Evolutionary conservation across 1,284 basidiomycete genomes (phyloP), one percentile per base, ranked within the genome.

Genomic region (Cerrena zonata): DNA sequence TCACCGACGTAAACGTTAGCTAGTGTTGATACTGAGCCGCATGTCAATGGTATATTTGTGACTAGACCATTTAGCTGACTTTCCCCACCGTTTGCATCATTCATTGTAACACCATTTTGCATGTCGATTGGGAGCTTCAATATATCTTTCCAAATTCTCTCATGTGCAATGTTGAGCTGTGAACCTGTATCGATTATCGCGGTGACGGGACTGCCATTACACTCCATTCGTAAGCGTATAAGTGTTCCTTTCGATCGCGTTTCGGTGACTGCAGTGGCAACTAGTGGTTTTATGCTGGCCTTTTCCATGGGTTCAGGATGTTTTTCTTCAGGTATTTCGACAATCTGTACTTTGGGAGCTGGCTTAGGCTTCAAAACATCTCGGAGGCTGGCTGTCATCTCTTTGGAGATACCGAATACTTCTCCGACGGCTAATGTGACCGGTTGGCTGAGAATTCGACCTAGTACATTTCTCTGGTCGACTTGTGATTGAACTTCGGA

Each of bases 131-230:
- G 58, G 23, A 50, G 10, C 13, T 40, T n/a, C 5, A 51, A 37
- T 2, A 10, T 21, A 13, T 47, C 25, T 4, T 49, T 10, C 23
- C 39, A 49, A 4, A 49, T 30, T 2, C 44, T 43, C 23, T 51
- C 22, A 4, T 49, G 49, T 1, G 59, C 52, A 12, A 65, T 45
- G 48, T 64, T 63, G 2, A 64, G 25, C 34, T 62, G 51, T 19
- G 61, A 62, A 25, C 61, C 59, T 2, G 59, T 60, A 40, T 61
- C 61, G 42, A 65, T 55, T 4, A 65, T 58, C 1, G 56, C 58
- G 2, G 27, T 34, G 2, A 63, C 40, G 3, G 37, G 13, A 24
- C 41, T 22, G 3, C 55, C 56, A 10, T 49, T 48, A 34, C 52
- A 55, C 24, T 52, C 5, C 4, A 49, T 13, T 15, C 10, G 38